phyloP scores from a whole-genome alignment of 2,329 filamentous ascomycete species.

The Fusarium ramigenum region DNA sequence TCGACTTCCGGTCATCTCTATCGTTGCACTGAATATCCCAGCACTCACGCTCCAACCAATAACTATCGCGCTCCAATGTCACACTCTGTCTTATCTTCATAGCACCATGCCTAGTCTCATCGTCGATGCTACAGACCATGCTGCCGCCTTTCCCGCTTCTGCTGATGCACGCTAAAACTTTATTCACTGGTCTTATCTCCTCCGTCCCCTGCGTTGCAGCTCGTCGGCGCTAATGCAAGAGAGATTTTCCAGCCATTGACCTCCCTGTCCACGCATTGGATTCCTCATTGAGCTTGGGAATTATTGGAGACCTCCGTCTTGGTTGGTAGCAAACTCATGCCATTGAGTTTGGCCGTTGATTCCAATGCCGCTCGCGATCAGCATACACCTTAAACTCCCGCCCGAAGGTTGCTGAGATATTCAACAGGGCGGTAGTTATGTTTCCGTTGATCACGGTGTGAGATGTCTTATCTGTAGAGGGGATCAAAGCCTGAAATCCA shows the following conservation, averaged over 20 bases:
- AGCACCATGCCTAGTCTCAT: neutral
- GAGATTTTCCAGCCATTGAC: rapidly evolving
- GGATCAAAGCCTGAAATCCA: too few species aligned
- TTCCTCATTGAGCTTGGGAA: neutral
- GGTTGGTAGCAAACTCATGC: rapidly evolving
- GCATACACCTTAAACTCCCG: neutral
- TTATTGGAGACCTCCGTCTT: neutral
- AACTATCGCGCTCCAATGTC: rapidly evolving
- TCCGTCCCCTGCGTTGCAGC: rapidly evolving
- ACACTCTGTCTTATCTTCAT: neutral
- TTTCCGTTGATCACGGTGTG: too few species aligned
- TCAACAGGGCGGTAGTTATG: too few species aligned
- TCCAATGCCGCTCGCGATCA: rapidly evolving
- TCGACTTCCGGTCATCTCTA: rapidly evolving
- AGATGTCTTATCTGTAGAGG: too few species aligned
- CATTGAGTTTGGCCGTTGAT: neutral
- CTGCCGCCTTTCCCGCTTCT: neutral
- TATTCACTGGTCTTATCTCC: too few species aligned
- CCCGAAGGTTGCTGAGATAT: too few species aligned
- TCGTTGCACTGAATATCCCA: neutral
- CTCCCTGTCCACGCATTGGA: rapidly evolving
- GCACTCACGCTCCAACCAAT: neutral
- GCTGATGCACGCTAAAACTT: rapidly evolving
- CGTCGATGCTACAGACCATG: neutral
- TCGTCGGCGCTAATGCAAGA: rapidly evolving